Conservation (phyloP, 257 asterid species). For the Lithospermum erythrorhizon region DNA sequence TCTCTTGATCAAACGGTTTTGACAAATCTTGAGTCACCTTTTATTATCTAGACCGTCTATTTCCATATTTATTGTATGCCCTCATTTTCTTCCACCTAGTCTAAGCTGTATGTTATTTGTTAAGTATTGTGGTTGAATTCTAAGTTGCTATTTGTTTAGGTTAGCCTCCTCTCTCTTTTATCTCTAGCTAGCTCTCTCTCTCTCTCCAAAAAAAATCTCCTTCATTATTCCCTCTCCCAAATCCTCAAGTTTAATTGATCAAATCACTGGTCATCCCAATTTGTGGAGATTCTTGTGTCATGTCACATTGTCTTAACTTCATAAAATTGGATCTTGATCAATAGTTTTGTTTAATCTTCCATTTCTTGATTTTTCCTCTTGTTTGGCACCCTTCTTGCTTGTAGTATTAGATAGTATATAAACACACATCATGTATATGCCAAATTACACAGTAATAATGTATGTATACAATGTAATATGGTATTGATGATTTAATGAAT, state of each 20-base stretch:
- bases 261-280: not conserved
- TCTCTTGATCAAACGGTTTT: conserved; percentile 36
- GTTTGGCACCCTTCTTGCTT: not conserved
- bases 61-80: conserved; percentile 16
- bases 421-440: not conserved
- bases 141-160: conserved; percentile 84
- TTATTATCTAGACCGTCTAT: conserved; percentile 25
- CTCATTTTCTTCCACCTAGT: conserved; percentile 24
- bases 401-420: not conserved
- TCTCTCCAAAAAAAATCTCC: not conserved
- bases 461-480: not conserved
- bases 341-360: not conserved
- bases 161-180: conserved; percentile 31
- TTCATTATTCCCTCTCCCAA: conserved; percentile 8
- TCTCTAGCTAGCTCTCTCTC: not conserved
- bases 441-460: too few relatives aligned
- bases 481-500: conserved; percentile 5
- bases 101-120: conserved; percentile 18
- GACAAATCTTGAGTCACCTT: conserved; percentile 29
- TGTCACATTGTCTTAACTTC: conserved; percentile 14
- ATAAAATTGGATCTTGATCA: too few relatives aligned
- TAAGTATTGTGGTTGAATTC: conserved; percentile 45
- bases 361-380: not conserved
- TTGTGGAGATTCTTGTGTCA: conserved; percentile 5
- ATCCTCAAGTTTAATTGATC: conserved; percentile 16